Evolutionary conservation across 129 eudicot genomes (phyloP), one percentile per base, ranked within the genome.

Genomic region (Tanacetum coccineum): DNA sequence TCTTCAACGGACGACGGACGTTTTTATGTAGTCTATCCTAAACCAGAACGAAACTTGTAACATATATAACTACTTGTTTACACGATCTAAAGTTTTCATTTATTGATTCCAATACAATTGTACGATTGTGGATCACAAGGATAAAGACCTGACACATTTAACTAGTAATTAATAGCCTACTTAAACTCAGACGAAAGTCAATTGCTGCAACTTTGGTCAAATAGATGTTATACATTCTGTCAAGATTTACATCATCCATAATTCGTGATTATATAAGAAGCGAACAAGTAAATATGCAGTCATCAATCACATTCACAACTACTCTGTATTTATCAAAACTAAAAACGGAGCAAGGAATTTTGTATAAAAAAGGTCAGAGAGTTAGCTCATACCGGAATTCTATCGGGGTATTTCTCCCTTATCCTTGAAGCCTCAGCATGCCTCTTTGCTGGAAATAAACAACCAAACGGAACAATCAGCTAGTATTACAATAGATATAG

Each of bases 351-450:
- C 25, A 22, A 60, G 32, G 9, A 17, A 5, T 21, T 15, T 9
- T 17, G 56, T 19, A 56, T 4, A 50, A 72, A 14, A 51, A 21
- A 47, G 42, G 64, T 14, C 9, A 44, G 19, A 22, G 11, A 17
- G 46, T 40, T 32, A 45, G 46, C 47, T 64, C 85, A 79, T 76
- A 87, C 95, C 82, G 91, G 95, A 68, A 87, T 84, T 67, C 95
- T 82, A 64, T 87, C 95, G 1, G 90, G 83, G 62, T 87, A 87
- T 75, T 87, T 87, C 82, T 84, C 95, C 83, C 90, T 87, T 54
- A 87, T 87, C 68, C 95, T 77, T 25, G 86, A 80, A 45, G 95
- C 87, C 75, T 87, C 95, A 9, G 95, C 90, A 53, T 85, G 90
- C 75, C 95, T 87, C 74, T 87, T 87, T 73, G 87, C 95, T 87